Evolutionary conservation across 371 early-diverging fungal genomes (phyloP), one percentile per base, ranked within the genome.

Genomic region (Umbelopsis sp.): DNA sequence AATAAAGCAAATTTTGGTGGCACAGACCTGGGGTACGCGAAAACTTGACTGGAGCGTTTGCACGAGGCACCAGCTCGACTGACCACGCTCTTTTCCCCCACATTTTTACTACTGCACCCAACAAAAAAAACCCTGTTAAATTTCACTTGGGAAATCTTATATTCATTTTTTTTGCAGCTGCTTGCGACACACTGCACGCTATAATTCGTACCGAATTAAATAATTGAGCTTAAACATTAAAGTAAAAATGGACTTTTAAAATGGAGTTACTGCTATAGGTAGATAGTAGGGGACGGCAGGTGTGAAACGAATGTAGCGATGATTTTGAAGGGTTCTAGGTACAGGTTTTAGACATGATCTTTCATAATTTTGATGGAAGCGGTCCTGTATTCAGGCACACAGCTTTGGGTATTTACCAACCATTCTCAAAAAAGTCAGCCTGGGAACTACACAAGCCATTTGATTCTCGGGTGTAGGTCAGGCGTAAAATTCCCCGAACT

Each of bases 381-480:
- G 2, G 41, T 12, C 41, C 7, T 4, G 12, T 41, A n/a, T 18
- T 48, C 48, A 48, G 48, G 48, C 48, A 48, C 48, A 10, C 48
- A 48, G 18, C 48, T 48, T 48, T 48, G 1, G 16, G 48, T 8
- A 12, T 48, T 16, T 16, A 20, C 48, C 48, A 16, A 18, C 0
- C 11, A n/a, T 12, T n/a, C 48, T 48, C n/a, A 35, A 32, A 4
- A 35, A 10, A 57, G 32, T 57, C 14, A 35, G 32, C 52, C 57
- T 57, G 57, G 57, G 57, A 57, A 57, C 57, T 57, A 25, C 57
- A 57, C 57, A 57, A 57, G 57, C 57, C 29, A 32, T 57, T 57
- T 32, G 5, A 9, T 35, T 12, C 25, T 10, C 7, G 7, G 57
- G 25, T 5, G 20, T 18, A 57, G 41, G 41, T 41, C 41, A 41